Conservation (phyloP, 1,284 basidiomycete species). For the Malassezia arunalokei region DNA sequence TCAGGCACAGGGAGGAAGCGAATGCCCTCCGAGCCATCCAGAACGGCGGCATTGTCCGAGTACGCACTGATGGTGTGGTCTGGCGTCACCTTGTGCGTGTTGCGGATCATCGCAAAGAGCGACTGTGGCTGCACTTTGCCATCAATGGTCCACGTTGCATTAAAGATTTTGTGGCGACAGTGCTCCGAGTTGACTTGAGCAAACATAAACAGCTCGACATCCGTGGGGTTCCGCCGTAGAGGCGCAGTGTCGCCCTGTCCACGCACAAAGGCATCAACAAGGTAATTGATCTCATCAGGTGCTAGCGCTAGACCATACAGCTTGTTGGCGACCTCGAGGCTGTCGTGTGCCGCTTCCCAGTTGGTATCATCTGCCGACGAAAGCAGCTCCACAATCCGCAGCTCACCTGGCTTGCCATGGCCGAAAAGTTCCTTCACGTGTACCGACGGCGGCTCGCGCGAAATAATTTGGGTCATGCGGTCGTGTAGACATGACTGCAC, state of each 20-base stretch:
- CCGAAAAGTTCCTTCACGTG: conserved; percentile 59
- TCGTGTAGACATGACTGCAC: conserved; percentile 50
- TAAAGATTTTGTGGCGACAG: conserved; percentile 99
- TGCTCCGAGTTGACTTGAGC: conserved; percentile 99
- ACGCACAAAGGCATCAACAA: conserved; percentile 71
- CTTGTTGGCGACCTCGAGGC: conserved; percentile 65
- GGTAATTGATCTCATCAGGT: conserved; percentile 78
- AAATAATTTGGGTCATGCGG: conserved; percentile 80
- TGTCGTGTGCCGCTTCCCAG: conserved; percentile 26
- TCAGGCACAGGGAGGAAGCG: conserved; percentile 60
- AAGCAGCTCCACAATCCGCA: conserved; percentile 58
- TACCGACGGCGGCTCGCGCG: conserved; percentile 52
- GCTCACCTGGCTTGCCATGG: conserved; percentile 57
- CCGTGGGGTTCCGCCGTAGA: conserved; percentile 53
- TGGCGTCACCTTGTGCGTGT: conserved; percentile 71
- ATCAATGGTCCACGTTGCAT: conserved; percentile 88
- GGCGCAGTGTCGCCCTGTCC: conserved; percentile 33
- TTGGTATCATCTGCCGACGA: conserved; percentile 27
- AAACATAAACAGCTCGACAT: conserved; percentile 99
- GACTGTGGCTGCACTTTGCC: conserved; percentile 59
- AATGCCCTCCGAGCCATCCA: conserved; percentile 63
- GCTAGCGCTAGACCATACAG: conserved; percentile 81
- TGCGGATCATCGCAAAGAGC: conserved; percentile 94
- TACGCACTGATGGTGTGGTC: conserved; percentile 77
- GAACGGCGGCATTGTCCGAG: conserved; percentile 93